Evolutionary conservation across 495 filamentous ascomycete genomes (phyloP).

Genomic region (Cladorrhinum samala): DNA sequence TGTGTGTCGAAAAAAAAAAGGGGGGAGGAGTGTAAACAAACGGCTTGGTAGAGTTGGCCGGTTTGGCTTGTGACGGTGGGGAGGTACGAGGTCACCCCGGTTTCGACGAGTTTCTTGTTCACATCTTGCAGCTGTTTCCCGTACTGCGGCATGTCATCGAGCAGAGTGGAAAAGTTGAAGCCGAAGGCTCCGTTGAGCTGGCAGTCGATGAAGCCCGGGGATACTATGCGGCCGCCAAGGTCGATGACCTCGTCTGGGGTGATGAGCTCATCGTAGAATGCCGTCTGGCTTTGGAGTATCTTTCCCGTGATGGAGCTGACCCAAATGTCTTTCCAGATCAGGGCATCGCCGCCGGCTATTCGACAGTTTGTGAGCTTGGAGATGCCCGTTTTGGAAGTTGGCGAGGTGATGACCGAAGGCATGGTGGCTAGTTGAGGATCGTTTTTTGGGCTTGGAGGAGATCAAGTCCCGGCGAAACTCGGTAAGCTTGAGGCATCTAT

Average conservation of each 20-base stretch:
- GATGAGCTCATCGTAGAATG: slow-evolving; percentile 65
- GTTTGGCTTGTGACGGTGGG: slow-evolving; percentile 69
- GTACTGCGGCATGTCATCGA: slow-evolving; percentile 60
- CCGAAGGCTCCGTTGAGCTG: slow-evolving; percentile 83
- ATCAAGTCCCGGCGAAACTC: no score
- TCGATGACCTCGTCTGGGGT: slow-evolving; percentile 58
- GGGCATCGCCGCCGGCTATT: slow-evolving; percentile 52
- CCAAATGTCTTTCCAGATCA: slow-evolving; percentile 73
- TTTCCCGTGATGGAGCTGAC: slow-evolving; percentile 68
- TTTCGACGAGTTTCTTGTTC: slow-evolving; percentile 61
- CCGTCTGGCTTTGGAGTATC: slow-evolving; percentile 66
- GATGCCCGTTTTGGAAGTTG: slow-evolving; percentile 41
- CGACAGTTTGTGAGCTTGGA: slow-evolving; percentile 82
- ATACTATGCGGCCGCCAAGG: slow-evolving; percentile 69
- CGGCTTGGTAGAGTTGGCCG: slow-evolving; percentile 62
- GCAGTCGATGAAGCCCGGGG: slow-evolving; percentile 77
- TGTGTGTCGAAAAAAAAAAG: neutral
- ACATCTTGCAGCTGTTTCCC: slow-evolving; percentile 58
- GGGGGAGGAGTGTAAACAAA: slow-evolving; percentile 8
- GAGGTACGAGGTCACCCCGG: slow-evolving; percentile 78
- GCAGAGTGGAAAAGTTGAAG: slow-evolving; percentile 73
- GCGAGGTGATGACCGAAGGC: neutral
- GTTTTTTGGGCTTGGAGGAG: no score
- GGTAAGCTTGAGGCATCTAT: no score
- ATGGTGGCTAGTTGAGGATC: no score